These are phyloP conservation scores for Zygosaccharomyces rouxii DNA, from an alignment of 805 yeast genomes.

Conservation along the genomic window DNA sequence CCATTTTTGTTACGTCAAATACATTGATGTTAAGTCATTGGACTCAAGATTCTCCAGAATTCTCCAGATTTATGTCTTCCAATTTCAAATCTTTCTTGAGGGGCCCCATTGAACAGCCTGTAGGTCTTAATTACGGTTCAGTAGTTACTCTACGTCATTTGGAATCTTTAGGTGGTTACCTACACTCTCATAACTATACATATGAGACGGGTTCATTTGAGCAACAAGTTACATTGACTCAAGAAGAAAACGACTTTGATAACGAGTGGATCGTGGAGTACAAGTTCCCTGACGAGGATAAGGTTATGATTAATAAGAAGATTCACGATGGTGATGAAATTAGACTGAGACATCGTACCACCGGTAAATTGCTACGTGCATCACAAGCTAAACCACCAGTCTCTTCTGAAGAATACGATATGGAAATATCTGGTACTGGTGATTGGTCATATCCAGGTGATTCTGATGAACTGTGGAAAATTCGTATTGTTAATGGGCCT, in stretches of 20 bases:
- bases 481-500: constrained; percentile 45
- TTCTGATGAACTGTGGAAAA: constrained; percentile 63
- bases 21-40: constrained; percentile 41
- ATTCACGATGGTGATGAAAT: constrained; percentile 54
- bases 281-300: constrained; percentile 14
- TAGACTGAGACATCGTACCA: constrained; percentile 62
- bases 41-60: constrained; percentile 14
- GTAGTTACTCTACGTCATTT: constrained; percentile 66
- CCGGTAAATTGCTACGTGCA: constrained; percentile 67
- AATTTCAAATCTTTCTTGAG: constrained; percentile 58
- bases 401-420: constrained; percentile 84
- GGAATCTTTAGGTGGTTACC: constrained; percentile 65
- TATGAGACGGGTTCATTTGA: constrained; percentile 65
- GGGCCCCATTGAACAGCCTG: constrained; percentile 42
- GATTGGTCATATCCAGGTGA: constrained; percentile 59
- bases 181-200: constrained; percentile 67
- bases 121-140: constrained; percentile 70
- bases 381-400: constrained; percentile 75
- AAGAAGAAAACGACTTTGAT: constrained; percentile 52
- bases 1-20: constrained; percentile 55
- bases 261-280: constrained; percentile 73
- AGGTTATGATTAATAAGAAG: constrained; percentile 24
- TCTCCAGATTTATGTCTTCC: constrained; percentile 51
- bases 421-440: constrained; percentile 74
- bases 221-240: constrained; percentile 76